Evolutionary conservation across 345 rosid species (phyloP).

Genomic region (Hypericum androsaemum): DNA sequence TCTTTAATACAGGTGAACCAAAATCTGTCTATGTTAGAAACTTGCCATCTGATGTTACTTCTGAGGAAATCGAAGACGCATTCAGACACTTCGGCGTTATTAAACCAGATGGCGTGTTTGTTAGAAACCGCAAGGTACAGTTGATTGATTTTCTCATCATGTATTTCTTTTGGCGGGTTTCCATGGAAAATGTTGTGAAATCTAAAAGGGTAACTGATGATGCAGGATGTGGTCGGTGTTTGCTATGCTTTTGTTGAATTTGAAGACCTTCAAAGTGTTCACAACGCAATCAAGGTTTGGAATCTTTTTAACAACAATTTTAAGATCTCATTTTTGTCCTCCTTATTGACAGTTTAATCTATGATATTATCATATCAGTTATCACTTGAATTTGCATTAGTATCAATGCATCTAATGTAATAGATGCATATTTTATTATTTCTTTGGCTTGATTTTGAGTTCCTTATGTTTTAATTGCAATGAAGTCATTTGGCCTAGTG

Average conservation of each 20-base stretch:
- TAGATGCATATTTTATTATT: too few relatives aligned
- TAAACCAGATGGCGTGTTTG: constrained; percentile 50
- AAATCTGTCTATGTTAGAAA: constrained; percentile 61
- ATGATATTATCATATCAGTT: too few relatives aligned
- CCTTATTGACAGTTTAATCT: too few relatives aligned
- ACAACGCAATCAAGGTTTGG: constrained; percentile 46
- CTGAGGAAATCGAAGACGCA: constrained; percentile 61
- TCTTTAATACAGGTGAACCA: constrained; percentile 37
- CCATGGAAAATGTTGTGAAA: neutral
- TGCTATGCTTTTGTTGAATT: constrained; percentile 74
- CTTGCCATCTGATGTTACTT: constrained; percentile 41
- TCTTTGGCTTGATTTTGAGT: too few relatives aligned
- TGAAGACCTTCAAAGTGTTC: constrained; percentile 52
- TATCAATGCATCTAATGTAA: too few relatives aligned
- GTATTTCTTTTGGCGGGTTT: neutral
- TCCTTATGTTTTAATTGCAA: too few relatives aligned
- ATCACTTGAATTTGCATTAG: too few relatives aligned
- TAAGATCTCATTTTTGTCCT: neutral
- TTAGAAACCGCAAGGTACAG: constrained; percentile 57
- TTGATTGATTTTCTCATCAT: neutral
- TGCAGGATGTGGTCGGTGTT: constrained; percentile 55
- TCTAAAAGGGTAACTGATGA: constrained; percentile 6
- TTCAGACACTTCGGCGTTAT: constrained; percentile 53
- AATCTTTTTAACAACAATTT: neutral
- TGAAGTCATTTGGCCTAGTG: too few relatives aligned